Base-by-base conservation (phyloP, 2,329 filamentous ascomycete genomes). In the Fusarium sacchari region DNA sequence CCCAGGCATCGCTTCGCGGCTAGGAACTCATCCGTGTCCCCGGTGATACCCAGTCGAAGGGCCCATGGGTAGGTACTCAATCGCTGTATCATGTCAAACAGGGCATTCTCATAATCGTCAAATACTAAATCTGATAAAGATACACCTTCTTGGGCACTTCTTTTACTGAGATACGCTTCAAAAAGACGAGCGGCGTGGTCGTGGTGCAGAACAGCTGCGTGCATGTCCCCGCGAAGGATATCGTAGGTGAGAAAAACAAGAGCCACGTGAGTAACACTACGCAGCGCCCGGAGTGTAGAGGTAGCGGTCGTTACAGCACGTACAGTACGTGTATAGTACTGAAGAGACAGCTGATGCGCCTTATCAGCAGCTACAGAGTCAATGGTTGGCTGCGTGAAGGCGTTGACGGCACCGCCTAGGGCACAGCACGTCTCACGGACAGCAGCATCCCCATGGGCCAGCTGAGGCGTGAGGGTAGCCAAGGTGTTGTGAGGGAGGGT, bases 191-290 rank as follows among this genome's bases (percentile, higher is more conserved):
- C 53, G 1, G 67, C 66, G 43, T 77, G 67, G n/a, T 65, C 61
- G 18, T 74, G 76, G 20, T 77, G 75, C 9, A 64, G 15, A 49
- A 65, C 60, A 14, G 75, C 75, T 13, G 71, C 64, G 8, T 40
- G 11, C 53, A 74, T 67, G 5, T 75, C 73, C 7, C 75, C 75
- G 1, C 73, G 71, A 17, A 76, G 30, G 46, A 76, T 69, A 40
- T 76, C 75, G 53, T 75, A 77, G 4, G 74, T 72, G 17, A 74
- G 64, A 12, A 77, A 76, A 14, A 77, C 62, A 9, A 77, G 62
- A 12, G 75, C 71, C n/a, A 69, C 71, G 20, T 77, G 52, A 26
- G 69, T 73, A 24, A 75, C 71, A 7, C 49, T 74, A 12, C 71
- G 62, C 4, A 75, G 60, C 12, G 68, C 55, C 40, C 42, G 43